Evolutionary conservation across 345 rosid species (phyloP).

Genomic region (Populus tremula): DNA sequence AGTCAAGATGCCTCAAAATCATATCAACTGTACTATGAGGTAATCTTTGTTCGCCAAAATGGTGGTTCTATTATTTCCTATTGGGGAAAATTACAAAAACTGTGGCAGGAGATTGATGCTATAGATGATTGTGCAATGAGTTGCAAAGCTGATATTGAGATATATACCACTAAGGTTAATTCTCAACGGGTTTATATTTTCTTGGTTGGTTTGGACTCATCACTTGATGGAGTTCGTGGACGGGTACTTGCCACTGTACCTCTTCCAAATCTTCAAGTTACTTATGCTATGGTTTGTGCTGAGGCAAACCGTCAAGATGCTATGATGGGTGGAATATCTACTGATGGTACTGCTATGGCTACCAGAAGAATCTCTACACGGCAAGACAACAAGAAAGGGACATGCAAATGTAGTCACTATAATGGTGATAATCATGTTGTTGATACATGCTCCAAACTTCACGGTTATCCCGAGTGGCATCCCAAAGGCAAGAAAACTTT

Average conservation of each 20-base stretch:
- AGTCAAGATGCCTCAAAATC: no score
- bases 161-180: not conserved
- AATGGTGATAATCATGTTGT: no score
- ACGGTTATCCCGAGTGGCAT: no score
- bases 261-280: not conserved
- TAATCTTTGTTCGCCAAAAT: not conserved
- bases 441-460: no score
- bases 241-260: not conserved
- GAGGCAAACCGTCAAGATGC: not conserved
- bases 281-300: conserved; percentile 3
- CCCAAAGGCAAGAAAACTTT: no score
- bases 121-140: not conserved
- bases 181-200: not conserved
- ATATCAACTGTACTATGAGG: not conserved
- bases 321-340: not conserved
- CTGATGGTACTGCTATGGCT: not conserved
- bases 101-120: not conserved
- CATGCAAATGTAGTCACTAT: no score
- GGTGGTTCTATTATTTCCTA: not conserved
- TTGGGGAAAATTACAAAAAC: not conserved
- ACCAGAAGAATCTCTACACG: not conserved
- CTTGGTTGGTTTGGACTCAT: not conserved
- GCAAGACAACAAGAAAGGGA: no score
- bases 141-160: not conserved
- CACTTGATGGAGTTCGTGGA: not conserved